phyloP scores from a whole-genome alignment of 106 monocot species.

The Dendrobium officinale region DNA sequence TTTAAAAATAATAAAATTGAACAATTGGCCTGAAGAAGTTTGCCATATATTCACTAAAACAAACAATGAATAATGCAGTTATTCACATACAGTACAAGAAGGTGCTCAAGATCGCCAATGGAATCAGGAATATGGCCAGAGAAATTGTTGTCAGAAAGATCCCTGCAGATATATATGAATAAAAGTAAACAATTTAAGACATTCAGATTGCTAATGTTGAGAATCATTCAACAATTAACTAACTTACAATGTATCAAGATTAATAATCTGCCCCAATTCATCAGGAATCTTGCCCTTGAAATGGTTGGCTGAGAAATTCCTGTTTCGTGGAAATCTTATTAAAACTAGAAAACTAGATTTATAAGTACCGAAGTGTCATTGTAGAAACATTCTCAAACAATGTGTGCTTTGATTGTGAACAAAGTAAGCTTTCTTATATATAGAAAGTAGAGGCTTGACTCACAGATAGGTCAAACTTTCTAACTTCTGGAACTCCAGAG shows the following conservation, averaged over 20 bases:
- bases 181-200: neutral
- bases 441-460: constrained; percentile 23
- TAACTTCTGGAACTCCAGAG: constrained; percentile 68
- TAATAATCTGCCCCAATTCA: constrained; percentile 76
- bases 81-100: constrained; percentile 72
- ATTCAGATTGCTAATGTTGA: neutral
- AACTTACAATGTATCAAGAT: constrained; percentile 91
- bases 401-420: neutral
- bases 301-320: constrained; percentile 88
- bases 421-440: neutral
- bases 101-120: constrained; percentile 91
- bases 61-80: neutral
- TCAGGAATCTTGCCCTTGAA: constrained; percentile 71
- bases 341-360: neutral
- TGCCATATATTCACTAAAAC: neutral
- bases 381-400: neutral
- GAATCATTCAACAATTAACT: neutral
- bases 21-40: neutral
- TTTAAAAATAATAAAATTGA: neutral
- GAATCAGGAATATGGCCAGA: constrained; percentile 77
- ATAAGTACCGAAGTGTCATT: too few species aligned
- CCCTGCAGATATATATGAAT: constrained; percentile 30
- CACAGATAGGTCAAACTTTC: constrained; percentile 89
- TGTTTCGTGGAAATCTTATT: constrained; percentile 14
- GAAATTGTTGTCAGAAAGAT: constrained; percentile 80